Evolutionary conservation across 2,329 filamentous ascomycete species (phyloP).

Genomic region (Ceratocystis alfenasii): DNA sequence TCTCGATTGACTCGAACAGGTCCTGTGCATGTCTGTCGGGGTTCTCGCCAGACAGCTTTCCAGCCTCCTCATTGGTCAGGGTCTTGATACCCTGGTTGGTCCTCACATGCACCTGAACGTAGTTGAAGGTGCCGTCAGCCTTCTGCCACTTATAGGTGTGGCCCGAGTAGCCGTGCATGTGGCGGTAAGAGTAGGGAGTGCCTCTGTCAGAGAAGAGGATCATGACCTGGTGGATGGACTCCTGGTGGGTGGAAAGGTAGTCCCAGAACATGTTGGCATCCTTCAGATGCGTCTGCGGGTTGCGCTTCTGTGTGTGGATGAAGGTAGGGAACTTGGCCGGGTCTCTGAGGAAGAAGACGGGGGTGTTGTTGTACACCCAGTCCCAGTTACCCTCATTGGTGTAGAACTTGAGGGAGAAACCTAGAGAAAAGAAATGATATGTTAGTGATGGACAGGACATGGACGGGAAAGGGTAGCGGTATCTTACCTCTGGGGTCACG

Average conservation of each 20-base stretch:
- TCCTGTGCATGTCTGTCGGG: conserved; percentile 54
- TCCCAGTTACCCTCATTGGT: conserved; percentile 62
- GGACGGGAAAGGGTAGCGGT: not conserved
- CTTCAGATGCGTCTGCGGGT: conserved; percentile 59
- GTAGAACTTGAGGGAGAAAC: conserved; percentile 59
- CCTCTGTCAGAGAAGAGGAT: conserved; percentile 54
- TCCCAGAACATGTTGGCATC: conserved; percentile 50
- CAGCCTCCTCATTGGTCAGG: conserved; percentile 46
- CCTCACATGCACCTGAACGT: conserved; percentile 53
- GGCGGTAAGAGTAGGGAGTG: conserved; percentile 51
- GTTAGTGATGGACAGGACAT: not conserved
- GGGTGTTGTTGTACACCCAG: conserved; percentile 65
- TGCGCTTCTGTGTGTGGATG: conserved; percentile 66
- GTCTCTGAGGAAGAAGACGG: conserved; percentile 65
- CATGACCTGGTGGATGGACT: conserved; percentile 53
- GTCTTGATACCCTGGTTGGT: conserved; percentile 51
- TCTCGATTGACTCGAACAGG: conserved; percentile 50
- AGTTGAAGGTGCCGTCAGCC: conserved; percentile 52
- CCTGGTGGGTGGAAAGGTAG: conserved; percentile 45
- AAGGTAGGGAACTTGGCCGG: conserved; percentile 63
- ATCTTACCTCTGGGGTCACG: conserved; percentile 52
- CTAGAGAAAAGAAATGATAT: conserved; percentile 26
- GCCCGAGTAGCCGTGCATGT: conserved; percentile 57
- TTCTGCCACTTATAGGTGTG: conserved; percentile 58
- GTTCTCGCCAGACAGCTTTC: conserved; percentile 41